A percentile compares a stretch with the other conserved stretches of the same genome.
Evolutionary conservation across 345 rosid species (phyloP).

Genomic region (Pistacia integerrima): DNA sequence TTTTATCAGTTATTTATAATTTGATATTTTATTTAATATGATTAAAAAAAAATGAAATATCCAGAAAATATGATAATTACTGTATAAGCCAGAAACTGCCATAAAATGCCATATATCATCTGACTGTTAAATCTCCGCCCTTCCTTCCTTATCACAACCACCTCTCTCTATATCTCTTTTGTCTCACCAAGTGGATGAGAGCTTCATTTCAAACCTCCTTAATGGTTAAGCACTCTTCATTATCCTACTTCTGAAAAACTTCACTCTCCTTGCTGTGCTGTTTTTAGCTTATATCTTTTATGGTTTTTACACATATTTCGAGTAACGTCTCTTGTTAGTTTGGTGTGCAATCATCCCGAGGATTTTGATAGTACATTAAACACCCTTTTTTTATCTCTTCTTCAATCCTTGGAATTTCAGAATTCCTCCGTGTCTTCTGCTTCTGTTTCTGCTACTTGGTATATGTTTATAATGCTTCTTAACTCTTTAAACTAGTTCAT

Average conservation of each 20-base stretch:
- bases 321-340: not conserved
- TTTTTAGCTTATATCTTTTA: not conserved
- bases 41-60: slow-evolving; percentile 6
- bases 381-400: slow-evolving; percentile 19
- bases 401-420: slow-evolving; percentile 18
- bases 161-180: not conserved
- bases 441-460: slow-evolving; percentile 31
- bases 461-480: not conserved
- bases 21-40: not conserved
- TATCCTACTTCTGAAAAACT: slow-evolving; percentile 18
- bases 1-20: not conserved
- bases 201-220: slow-evolving; percentile 16
- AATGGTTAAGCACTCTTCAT: slow-evolving; percentile 18
- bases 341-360: no score
- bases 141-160: not conserved
- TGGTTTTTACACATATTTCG: not conserved
- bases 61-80: slow-evolving; percentile 34
- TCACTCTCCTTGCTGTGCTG: not conserved
- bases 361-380: slow-evolving; percentile 20
- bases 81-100: slow-evolving; percentile 44
- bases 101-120: slow-evolving; percentile 57
- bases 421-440: not conserved
- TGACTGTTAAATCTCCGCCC: slow-evolving; percentile 64
- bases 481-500: not conserved
- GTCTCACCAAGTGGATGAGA: slow-evolving; percentile 24